phyloP scores from a whole-genome alignment of 1,139 yeast genomes.

The Protomyces inouyei region DNA sequence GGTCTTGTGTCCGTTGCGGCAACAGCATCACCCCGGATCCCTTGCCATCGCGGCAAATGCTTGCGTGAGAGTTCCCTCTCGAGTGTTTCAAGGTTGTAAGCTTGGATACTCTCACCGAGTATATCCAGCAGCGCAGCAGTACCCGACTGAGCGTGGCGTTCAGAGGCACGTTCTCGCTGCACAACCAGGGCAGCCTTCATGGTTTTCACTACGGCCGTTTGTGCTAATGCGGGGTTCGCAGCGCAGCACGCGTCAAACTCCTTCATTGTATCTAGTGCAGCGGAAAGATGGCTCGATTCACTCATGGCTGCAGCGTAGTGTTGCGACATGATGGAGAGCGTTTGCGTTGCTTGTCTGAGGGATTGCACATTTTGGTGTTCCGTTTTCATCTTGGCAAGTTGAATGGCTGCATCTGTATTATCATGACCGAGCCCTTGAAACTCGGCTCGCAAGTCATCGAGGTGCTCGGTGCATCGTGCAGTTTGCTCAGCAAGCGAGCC shows the following conservation, averaged over 20 bases:
- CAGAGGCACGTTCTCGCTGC: not conserved
- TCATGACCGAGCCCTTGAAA: constrained; percentile 44
- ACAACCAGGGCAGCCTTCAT: not conserved
- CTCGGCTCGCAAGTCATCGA: constrained; percentile 47
- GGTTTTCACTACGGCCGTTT: not conserved
- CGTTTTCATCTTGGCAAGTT: constrained; percentile 50
- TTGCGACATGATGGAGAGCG: constrained; percentile 43
- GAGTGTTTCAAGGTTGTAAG: not conserved
- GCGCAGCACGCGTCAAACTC: not conserved
- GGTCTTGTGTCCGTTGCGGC: not conserved
- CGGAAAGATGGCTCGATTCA: not conserved
- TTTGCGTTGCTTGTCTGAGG: constrained; percentile 59
- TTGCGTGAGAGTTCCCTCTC: not conserved
- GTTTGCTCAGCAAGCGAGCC: constrained; percentile 59
- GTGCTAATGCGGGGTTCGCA: not conserved
- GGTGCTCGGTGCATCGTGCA: constrained; percentile 47
- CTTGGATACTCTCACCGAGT: not conserved
- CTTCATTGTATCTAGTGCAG: not conserved
- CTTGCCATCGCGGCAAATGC: constrained; percentile 3
- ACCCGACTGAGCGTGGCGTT: not conserved
- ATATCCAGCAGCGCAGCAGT: not conserved
- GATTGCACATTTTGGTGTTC: constrained; percentile 57
- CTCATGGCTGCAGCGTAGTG: not conserved
- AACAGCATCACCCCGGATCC: not conserved
- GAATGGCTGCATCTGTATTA: constrained; percentile 52